phyloP scores from a whole-genome alignment of 805 yeast species.

The Lipomyces starkeyi region DNA sequence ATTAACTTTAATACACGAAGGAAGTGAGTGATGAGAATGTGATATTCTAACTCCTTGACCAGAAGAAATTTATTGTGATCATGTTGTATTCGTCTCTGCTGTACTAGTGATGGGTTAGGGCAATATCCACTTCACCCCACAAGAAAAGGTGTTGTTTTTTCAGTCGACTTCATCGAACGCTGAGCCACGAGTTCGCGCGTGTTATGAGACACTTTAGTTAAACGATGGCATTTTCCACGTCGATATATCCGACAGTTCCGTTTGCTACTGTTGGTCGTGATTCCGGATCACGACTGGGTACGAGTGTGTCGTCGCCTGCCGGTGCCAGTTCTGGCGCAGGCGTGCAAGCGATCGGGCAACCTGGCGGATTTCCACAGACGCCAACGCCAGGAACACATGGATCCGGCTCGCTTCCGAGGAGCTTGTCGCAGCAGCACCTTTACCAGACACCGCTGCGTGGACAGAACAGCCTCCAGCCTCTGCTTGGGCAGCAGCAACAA shows the following conservation, averaged over 20 bases:
- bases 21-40: background rate
- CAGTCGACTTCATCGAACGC: background rate
- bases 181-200: background rate
- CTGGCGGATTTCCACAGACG: background rate
- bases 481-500: constrained; percentile 14
- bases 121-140: background rate
- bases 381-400: background rate
- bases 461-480: background rate
- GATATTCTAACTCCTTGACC: background rate
- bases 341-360: background rate
- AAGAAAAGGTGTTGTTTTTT: background rate
- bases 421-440: constrained; percentile 17
- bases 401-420: constrained; percentile 7
- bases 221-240: background rate
- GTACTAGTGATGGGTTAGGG: background rate
- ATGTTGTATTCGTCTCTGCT: no score
- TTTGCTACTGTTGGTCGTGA: background rate
- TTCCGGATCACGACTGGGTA: background rate
- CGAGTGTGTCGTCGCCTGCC: background rate
- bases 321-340: background rate
- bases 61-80: no score
- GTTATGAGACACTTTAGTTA: background rate
- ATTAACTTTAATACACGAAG: background rate
- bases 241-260: background rate
- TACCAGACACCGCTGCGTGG: constrained; percentile 12